Evolutionary conservation across 176 grass and related monocot genomes (phyloP).

Genomic region (Alloteropsis semialata): DNA sequence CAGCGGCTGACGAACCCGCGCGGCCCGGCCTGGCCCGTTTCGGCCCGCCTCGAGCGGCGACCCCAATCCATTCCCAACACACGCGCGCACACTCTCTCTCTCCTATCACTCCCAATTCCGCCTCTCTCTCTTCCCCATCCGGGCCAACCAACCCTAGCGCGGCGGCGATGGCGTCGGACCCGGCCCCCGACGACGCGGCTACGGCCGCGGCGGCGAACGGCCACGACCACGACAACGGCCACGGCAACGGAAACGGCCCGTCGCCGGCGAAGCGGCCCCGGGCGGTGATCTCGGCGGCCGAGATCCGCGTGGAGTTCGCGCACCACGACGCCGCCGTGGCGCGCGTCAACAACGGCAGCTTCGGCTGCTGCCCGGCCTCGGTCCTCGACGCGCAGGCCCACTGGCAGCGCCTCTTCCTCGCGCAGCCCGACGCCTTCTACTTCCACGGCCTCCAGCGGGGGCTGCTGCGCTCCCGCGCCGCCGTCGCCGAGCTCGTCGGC

Average conservation of each 20-base stretch:
- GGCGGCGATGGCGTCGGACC: constrained; percentile 42
- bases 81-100: not conserved
- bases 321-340: constrained; percentile 69
- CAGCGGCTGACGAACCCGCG: not conserved
- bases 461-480: constrained; percentile 52
- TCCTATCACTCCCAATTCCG: not conserved
- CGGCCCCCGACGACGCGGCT: constrained; percentile 18
- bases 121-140: constrained; percentile 21
- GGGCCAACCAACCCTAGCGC: constrained; percentile 33
- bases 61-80: not conserved
- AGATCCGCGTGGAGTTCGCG: constrained; percentile 74
- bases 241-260: constrained; percentile 30
- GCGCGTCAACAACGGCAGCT: constrained; percentile 96
- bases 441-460: constrained; percentile 65
- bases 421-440: constrained; percentile 88
- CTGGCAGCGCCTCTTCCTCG: constrained; percentile 73
- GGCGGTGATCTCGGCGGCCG: constrained; percentile 24
- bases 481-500: constrained; percentile 44
- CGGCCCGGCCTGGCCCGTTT: too few species aligned
- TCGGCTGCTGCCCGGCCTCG: constrained; percentile 75
- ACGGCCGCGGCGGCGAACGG: constrained; percentile 26
- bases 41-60: not conserved
- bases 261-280: constrained; percentile 41
- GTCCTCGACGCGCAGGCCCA: constrained; percentile 60
- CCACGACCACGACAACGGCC: constrained; percentile 3